Evolutionary conservation across 1,284 basidiomycete species (phyloP), one percentile per base, ranked within the genome.

Genomic region (Pascua sp.): DNA sequence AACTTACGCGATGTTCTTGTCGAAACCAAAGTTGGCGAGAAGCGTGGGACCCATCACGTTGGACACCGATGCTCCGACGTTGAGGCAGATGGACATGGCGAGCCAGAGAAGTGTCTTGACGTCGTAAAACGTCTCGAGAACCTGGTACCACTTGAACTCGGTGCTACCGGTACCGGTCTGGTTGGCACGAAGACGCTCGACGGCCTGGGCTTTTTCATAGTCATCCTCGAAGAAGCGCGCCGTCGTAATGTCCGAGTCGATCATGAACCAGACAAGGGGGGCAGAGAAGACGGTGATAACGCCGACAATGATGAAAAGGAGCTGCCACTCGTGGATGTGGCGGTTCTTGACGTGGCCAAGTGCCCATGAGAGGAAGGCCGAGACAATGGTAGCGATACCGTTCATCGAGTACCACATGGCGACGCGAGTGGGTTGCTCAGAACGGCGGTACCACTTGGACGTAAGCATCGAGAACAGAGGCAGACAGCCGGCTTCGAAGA

Each of bases 171-270:
- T 71, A 46, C 77, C 78, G 10, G 75, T 75, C 51, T 79, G 68
- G 62, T 80, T 80, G 47, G 75, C 72, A 24, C 72, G 63, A 5
- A 80, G 70, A 48, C 78, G 69, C 63, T 80, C 77, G 46, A 77
- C 68, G 8, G 72, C 78, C 65, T 72, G 72, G 13, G 60, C 53
- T 40, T 74, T 70, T 56, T 80, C 78, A 32, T 32, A 32, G 40
- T 77, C 67, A 8, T 70, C 62, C 15, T 63, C 60, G 9, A 78
- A 66, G 68, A 76, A 80, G 40, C 72, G 71, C 8, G 78, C 78
- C 1, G 63, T 59, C 5, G 67, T 64, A 41, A 76, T 67, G 39
- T 67, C 64, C 47, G 71, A 69, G 60, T 77, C 73, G 56, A 79
- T 61, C 36, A 66, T 49, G 51, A 61, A 68, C 60, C 61, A 75